A percentile compares a stretch with the other conserved stretches of the same genome.
phyloP scores from a whole-genome alignment of 352 stramenopile genomes.

The Globisporangium echinulatum region DNA sequence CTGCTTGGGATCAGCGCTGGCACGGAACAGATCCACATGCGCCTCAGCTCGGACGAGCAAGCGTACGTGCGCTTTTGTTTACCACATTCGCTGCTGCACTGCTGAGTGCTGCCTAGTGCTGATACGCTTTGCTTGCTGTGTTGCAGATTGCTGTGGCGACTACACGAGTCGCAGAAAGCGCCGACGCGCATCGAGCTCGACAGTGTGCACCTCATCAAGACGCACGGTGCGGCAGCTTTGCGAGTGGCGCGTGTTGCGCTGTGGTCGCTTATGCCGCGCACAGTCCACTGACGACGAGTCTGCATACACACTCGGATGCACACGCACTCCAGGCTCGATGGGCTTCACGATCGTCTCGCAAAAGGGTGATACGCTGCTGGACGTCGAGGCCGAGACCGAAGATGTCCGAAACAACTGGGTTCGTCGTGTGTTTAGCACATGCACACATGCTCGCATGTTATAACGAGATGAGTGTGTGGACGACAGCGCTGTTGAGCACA shows the following conservation, averaged over 20 bases:
- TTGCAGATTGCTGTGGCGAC: conserved; percentile 60
- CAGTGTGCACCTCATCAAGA: conserved; percentile 44
- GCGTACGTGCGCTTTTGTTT: conserved; percentile 20
- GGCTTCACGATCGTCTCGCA: conserved; percentile 50
- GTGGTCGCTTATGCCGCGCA: too few species aligned
- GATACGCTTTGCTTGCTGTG: too few species aligned
- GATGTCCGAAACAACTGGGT: conserved; percentile 68
- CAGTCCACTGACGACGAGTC: too few species aligned
- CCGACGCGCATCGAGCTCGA: conserved; percentile 43
- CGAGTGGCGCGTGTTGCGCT: background rate
- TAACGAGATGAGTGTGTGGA: background rate
- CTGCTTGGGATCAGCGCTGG: conserved; percentile 58
- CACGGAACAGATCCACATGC: conserved; percentile 53
- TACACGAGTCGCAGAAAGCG: conserved; percentile 45
- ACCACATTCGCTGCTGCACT: too few species aligned
- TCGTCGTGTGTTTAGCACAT: background rate
- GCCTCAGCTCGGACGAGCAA: conserved; percentile 56
- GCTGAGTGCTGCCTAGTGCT: conserved; percentile 29
- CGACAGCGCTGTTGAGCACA: too few species aligned
- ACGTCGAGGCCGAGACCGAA: conserved; percentile 62
- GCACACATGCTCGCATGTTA: background rate
- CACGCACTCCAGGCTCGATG: conserved; percentile 18
- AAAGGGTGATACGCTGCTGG: conserved; percentile 56
- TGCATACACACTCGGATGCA: too few species aligned
- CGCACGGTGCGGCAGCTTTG: conserved; percentile 23